Evolutionary conservation across 257 asterid genomes (phyloP), one percentile per base, ranked within the genome.

Genomic region (Forsythia suspensa): DNA sequence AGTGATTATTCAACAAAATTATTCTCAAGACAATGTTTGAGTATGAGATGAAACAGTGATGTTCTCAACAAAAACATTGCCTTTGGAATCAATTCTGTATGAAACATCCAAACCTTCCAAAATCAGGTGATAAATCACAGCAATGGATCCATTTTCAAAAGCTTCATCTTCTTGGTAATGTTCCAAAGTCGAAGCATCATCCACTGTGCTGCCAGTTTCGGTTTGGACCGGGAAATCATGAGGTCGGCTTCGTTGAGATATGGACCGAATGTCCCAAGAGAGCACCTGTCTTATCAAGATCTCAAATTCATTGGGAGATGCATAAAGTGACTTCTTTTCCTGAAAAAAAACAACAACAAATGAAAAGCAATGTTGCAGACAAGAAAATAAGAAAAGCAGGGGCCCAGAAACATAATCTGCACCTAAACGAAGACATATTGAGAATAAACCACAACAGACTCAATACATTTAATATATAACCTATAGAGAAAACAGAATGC

Each of bases 191-290:
- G 73, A 37, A 80, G 39, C 39, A 41, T 77, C 83, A 11, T 71
- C 34, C 41, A 20, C 51, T 34, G 36, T 61, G 75, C 68, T 70
- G 73, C 20, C 80, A 21, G 52, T 73, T 73, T 83, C 84, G 1
- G 75, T 57, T 73, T 75, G 61, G 39, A 20, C 36, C 16, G 2
- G 3, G 46, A 87, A 70, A 68, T 83, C 79, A 77, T 85, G 92
- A 40, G 91, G 88, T 20, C 86, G 92, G 75, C 42, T 86, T 75
- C 96, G 84, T 86, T 94, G 99, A 72, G 99, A 87, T 42, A 90
- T 80, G 57, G 99, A 96, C 67, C 98, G 86, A 84, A 94, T 91
- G 72, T 94, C 98, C 97, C 97, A 92, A 8, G 92, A 87, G 55
- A 94, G 95, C 67, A 94, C 97, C 82, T 96, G 98, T 72, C 68